Conservation (phyloP, 2,329 filamentous ascomycete genomes). For the Cordyceps tenuipes region DNA sequence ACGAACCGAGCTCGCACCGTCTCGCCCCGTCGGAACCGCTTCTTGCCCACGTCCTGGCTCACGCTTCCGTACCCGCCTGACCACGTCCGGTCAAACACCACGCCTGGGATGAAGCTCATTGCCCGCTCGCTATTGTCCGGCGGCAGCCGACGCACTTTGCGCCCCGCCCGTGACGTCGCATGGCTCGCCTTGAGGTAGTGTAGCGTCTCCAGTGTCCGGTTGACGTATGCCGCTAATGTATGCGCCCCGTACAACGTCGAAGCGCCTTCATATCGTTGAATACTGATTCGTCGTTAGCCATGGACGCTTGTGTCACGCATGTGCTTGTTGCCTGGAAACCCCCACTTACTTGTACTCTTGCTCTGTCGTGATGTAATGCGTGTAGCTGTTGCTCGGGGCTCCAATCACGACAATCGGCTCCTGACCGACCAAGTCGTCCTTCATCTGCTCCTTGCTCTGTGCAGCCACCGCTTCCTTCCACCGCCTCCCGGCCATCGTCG, state of each 20-base stretch:
- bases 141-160: slow-evolving; percentile 48
- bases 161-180: slow-evolving; percentile 19
- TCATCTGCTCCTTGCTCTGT: slow-evolving; percentile 35
- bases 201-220: slow-evolving; percentile 63
- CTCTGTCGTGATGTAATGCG: slow-evolving; percentile 66
- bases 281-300: slow-evolving; percentile 25
- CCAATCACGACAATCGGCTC: slow-evolving; percentile 71
- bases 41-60: slow-evolving; percentile 39
- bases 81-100: slow-evolving; percentile 62
- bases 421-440: slow-evolving; percentile 28
- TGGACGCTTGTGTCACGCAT: background rate
- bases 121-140: slow-evolving; percentile 71
- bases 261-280: slow-evolving; percentile 86
- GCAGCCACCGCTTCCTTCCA: slow-evolving; percentile 66
- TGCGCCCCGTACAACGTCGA: slow-evolving; percentile 80
- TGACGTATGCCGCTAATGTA: slow-evolving; percentile 79
- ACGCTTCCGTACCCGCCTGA: slow-evolving; percentile 63
- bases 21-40: slow-evolving; percentile 46
- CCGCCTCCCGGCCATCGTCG: slow-evolving; percentile 82
- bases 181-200: slow-evolving; percentile 51
- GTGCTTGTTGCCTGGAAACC: background rate
- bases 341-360: slow-evolving; percentile 47
- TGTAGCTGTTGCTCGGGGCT: slow-evolving; percentile 81
- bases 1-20: slow-evolving; percentile 62
- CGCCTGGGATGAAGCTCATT: slow-evolving; percentile 69